Evolutionary conservation across 208 protist species (phyloP).

Genomic region (Naegleria fowleri): DNA sequence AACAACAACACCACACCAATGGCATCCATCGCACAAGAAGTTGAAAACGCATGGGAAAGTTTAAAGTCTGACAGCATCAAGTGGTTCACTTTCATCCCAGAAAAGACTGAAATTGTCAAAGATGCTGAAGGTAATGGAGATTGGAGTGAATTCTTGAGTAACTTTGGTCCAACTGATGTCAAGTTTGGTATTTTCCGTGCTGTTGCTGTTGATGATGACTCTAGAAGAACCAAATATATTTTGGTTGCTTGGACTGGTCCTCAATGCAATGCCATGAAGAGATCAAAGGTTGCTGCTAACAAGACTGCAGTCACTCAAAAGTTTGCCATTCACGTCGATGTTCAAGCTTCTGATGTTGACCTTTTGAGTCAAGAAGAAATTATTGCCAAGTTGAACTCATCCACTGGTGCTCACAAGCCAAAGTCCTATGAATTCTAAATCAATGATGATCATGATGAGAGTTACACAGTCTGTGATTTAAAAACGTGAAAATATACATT

Average conservation of each 20-base stretch:
- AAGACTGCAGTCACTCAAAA: background rate
- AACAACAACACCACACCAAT: background rate
- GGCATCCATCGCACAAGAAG: background rate
- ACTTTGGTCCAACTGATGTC: background rate
- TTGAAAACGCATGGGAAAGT: background rate
- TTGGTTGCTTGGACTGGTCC: background rate
- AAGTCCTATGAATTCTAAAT: conserved; percentile 21
- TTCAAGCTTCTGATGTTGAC: background rate
- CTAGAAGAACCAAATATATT: conserved; percentile 22
- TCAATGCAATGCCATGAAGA: background rate
- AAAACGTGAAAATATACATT: no score
- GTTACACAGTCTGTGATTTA: no score
- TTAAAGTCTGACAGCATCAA: background rate
- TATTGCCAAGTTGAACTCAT: background rate
- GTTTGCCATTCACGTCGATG: background rate
- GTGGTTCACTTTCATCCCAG: background rate
- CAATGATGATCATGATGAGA: no score
- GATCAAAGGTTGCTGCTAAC: background rate
- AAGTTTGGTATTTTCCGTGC: background rate
- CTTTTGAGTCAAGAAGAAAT: background rate
- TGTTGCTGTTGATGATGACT: conserved; percentile 17
- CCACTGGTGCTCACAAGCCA: conserved; percentile 24
- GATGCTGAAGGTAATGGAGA: background rate
- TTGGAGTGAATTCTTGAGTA: background rate
- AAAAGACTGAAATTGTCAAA: background rate